phyloP scores from a whole-genome alignment of 2,329 filamentous ascomycete genomes.

The Pseudonectria foliicola region DNA sequence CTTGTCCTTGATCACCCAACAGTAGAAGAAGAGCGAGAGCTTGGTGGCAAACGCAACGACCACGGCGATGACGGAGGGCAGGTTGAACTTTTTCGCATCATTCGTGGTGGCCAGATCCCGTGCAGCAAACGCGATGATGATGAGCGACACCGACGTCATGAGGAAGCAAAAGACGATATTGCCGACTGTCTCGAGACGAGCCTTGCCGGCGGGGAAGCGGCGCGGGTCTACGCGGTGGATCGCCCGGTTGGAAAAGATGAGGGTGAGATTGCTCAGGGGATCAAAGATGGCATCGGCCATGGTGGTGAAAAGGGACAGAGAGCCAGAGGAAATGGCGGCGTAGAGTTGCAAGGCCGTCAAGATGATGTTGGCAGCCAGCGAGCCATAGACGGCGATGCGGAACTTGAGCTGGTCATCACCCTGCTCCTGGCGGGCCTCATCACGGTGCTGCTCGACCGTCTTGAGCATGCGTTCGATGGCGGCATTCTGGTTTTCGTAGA shows the following conservation, averaged over 20 bases:
- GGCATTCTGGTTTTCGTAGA: constrained; percentile 88
- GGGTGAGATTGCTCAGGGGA: constrained; percentile 77
- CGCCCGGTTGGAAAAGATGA: constrained; percentile 81
- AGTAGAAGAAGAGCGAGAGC: constrained; percentile 78
- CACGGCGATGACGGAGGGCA: constrained; percentile 81
- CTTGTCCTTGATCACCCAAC: constrained; percentile 81
- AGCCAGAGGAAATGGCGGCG: constrained; percentile 77
- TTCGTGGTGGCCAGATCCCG: constrained; percentile 56
- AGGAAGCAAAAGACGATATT: constrained; percentile 96
- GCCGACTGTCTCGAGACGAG: constrained; percentile 87
- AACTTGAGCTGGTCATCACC: constrained; percentile 74
- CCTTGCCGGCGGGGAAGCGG: constrained; percentile 86
- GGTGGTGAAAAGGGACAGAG: constrained; percentile 93
- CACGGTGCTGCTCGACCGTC: constrained; percentile 83
- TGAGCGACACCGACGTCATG: constrained; percentile 86
- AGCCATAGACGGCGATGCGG: constrained; percentile 58
- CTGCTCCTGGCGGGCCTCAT: constrained; percentile 71
- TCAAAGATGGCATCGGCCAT: constrained; percentile 96
- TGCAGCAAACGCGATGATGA: constrained; percentile 83
- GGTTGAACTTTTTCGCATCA: constrained; percentile 60
- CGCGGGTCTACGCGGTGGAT: constrained; percentile 79
- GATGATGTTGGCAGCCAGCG: constrained; percentile 72
- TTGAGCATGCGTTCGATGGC: constrained; percentile 89
- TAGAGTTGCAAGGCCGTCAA: constrained; percentile 81
- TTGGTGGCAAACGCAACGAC: constrained; percentile 80